A percentile compares a stretch with the other conserved stretches of the same genome.
These are phyloP conservation scores for Zasmidium citrigriseum DNA, from an alignment of 2,329 filamentous ascomycete genomes.

Conservation along the genomic window DNA sequence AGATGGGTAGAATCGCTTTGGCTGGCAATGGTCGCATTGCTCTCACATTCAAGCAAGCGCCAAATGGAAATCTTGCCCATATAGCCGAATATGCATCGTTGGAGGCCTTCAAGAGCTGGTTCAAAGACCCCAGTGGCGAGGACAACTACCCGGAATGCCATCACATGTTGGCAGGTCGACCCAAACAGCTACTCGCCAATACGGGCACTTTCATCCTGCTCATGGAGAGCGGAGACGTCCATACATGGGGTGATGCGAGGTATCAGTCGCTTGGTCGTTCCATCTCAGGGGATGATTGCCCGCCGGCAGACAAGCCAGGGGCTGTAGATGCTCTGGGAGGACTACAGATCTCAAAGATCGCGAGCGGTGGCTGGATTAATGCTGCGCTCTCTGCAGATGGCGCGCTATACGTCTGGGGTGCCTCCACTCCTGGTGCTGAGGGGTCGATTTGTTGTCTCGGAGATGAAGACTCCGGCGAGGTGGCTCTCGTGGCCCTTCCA, in stretches of 20 bases:
- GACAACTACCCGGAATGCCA: slow-evolving; percentile 25
- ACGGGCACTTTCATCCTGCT: slow-evolving; percentile 42
- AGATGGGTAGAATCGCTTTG: slow-evolving; percentile 27
- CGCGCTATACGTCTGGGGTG: slow-evolving; percentile 65
- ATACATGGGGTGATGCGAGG: slow-evolving; percentile 59
- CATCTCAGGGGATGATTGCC: slow-evolving; percentile 35
- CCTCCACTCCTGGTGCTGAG: slow-evolving; percentile 26
- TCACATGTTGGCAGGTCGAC: slow-evolving; percentile 30
- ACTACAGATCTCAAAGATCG: slow-evolving; percentile 57
- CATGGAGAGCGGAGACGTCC: slow-evolving; percentile 39
- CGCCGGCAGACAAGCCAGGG: slow-evolving; percentile 50
- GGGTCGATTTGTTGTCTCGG: slow-evolving; percentile 22
- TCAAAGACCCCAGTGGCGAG: slow-evolving; percentile 24
- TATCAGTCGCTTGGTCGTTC: slow-evolving; percentile 61
- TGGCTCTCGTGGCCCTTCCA: slow-evolving; percentile 32
- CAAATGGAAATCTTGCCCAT: slow-evolving; percentile 27
- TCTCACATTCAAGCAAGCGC: slow-evolving; percentile 29
- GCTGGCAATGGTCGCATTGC: slow-evolving; percentile 33
- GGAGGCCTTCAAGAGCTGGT: slow-evolving; percentile 30
- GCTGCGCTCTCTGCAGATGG: slow-evolving; percentile 60
- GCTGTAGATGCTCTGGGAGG: slow-evolving; percentile 53
- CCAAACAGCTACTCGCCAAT: slow-evolving; percentile 37
- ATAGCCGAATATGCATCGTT: slow-evolving; percentile 31
- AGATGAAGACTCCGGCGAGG: slow-evolving; percentile 25
- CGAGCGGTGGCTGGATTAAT: slow-evolving; percentile 56